Evolutionary conservation across 1,139 yeast species (phyloP), one percentile per base, ranked within the genome.

Genomic region (Geotrichum australiense): DNA sequence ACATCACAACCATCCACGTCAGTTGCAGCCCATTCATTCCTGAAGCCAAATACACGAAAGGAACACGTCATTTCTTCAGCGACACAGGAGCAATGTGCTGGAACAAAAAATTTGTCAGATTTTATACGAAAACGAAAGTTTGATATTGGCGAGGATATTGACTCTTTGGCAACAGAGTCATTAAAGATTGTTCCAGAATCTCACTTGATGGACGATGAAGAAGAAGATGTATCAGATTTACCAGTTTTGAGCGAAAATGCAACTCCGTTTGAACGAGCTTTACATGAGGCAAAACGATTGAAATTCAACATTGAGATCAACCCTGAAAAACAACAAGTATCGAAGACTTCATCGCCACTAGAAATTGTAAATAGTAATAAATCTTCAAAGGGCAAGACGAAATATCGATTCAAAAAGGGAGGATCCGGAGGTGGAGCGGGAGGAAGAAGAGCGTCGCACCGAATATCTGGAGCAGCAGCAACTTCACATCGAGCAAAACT

Each of bases 191-290:
- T 58, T 21, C 51, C 53, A 15, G 51, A 54, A 26, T 55, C 58
- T 3, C 62, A 61, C 39, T 43, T 62, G 26, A 52, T 62, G 27
- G 63, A 62, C 15, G 64, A 55, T 12, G 66, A 62, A 46, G 57
- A 53, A 21, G 63, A 58, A 27, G 65, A 62, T 44, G 57, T 51
- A 26, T 53, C 45, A 16, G 38, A 41, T n/a, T 33, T 37, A 10
- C 33, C 28, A 20, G 46, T 41, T 34, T 38, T 51, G 7, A 49
- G 50, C 14, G 52, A 51, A 5, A 49, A 47, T 23, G 53, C 52
- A 4, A 50, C 56, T 8, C 51, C 55, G 7, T 52, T 49, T 42
- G 50, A 52, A 28, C 46, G 58, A 4, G 56, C 55, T 8, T 42
- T 57, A 10, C 52, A 50, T 5, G 61, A 57, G 39, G 61, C 61